Evolutionary conservation across 2,329 filamentous ascomycete species (phyloP).

Genomic region (Colletotrichum sp.): DNA sequence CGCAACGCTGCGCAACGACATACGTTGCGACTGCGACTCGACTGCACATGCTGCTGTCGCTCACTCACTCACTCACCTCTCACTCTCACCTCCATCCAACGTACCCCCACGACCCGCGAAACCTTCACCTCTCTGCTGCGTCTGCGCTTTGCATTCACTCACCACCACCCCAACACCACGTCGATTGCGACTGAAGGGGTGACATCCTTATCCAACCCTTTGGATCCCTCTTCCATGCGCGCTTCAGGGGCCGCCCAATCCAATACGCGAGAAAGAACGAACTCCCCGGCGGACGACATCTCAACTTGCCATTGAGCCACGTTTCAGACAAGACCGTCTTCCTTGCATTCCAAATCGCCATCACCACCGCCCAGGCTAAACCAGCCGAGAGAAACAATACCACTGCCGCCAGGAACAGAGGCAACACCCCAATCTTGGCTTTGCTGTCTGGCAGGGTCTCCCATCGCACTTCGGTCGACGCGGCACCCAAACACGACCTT

Average conservation of each 20-base stretch:
- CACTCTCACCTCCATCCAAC: not conserved
- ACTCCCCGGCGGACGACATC: conserved; percentile 7
- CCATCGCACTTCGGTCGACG: not conserved
- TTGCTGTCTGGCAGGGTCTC: conserved; percentile 5
- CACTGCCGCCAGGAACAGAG: not conserved
- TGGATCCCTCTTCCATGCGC: not conserved
- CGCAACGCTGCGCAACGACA: conserved; percentile 16
- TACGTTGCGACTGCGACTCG: conserved; percentile 1
- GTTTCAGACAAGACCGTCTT: conserved; percentile 5
- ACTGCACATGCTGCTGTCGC: not conserved
- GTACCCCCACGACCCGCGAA: not conserved
- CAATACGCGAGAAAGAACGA: not conserved
- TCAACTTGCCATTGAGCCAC: conserved; percentile 13
- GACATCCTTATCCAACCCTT: not conserved
- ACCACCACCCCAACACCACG: not conserved
- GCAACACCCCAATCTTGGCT: not conserved
- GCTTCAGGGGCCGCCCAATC: not conserved
- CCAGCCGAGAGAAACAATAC: not conserved
- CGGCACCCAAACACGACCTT: not conserved
- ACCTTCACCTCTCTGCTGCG: not conserved
- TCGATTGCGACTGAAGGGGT: not conserved
- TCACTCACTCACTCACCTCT: not conserved
- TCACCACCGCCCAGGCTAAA: not conserved
- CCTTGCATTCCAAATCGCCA: conserved; percentile 7
- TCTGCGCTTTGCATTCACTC: not conserved